Percentiles rank a stretch among this genome's conserved stretches.
Conservation (phyloP, 768 basidiomycete genomes). For the Glaciozyma martinii region DNA sequence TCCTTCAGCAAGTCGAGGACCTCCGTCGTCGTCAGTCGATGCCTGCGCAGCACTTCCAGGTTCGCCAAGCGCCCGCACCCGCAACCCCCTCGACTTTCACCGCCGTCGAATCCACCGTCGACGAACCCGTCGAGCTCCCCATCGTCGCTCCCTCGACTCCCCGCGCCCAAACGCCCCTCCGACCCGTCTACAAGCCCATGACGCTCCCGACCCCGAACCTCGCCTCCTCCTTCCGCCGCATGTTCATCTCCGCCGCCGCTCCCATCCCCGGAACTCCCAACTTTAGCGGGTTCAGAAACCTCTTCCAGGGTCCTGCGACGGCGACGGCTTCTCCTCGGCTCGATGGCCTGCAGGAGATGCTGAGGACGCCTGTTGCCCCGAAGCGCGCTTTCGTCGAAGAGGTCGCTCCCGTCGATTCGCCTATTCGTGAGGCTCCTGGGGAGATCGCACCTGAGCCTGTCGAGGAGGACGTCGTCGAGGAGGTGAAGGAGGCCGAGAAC, state of each 20-base stretch:
- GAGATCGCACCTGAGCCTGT: background rate
- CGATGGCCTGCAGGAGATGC: background rate
- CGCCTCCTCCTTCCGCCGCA: background rate
- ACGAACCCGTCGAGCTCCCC: background rate
- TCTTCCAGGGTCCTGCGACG: background rate
- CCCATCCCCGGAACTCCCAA: background rate
- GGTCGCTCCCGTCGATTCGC: background rate
- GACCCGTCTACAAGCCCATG: background rate
- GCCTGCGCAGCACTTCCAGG: background rate
- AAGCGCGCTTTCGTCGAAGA: background rate
- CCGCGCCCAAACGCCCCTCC: background rate
- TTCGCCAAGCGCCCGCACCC: background rate
- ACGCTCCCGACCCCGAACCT: background rate
- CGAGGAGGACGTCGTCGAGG: background rate
- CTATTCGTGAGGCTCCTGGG: background rate
- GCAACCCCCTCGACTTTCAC: background rate
- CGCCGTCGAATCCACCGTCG: background rate
- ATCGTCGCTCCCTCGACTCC: background rate
- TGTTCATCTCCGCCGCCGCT: background rate
- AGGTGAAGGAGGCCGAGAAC: background rate
- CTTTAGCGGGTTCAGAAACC: background rate
- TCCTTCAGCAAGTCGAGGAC: background rate
- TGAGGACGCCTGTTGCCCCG: background rate
- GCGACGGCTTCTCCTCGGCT: background rate
- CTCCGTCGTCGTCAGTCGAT: background rate